phyloP scores from a whole-genome alignment of 208 protist species.

The Wallacemonas sp. region DNA sequence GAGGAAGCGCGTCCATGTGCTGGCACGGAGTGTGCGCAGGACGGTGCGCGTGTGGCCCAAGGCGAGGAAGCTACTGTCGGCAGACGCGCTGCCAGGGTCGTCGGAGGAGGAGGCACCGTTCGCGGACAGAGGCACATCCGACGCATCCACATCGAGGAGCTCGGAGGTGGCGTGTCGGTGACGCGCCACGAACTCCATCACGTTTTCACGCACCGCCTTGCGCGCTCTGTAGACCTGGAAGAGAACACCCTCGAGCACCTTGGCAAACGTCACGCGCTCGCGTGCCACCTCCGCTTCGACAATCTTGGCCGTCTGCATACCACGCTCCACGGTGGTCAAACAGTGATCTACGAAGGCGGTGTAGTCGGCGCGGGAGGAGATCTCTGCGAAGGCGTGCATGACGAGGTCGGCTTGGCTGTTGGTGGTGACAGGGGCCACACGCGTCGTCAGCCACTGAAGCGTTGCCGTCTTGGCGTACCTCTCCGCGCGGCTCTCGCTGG shows the following conservation, averaged over 20 bases:
- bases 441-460: slow-evolving; percentile 50
- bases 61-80: slow-evolving; percentile 30
- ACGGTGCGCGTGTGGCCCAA: slow-evolving; percentile 27
- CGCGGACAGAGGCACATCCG: no score
- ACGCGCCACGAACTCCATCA: slow-evolving; percentile 19
- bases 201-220: slow-evolving; percentile 19
- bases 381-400: slow-evolving; percentile 69
- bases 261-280: slow-evolving; percentile 24
- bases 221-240: slow-evolving; percentile 40
- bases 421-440: slow-evolving; percentile 3
- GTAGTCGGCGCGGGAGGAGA: slow-evolving; percentile 79
- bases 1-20: slow-evolving; percentile 58
- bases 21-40: slow-evolving; percentile 34
- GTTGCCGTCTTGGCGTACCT: slow-evolving; percentile 20
- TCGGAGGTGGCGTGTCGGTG: no score
- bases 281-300: slow-evolving; percentile 29
- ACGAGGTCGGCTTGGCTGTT: slow-evolving; percentile 6
- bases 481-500: slow-evolving; percentile 6
- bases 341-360: slow-evolving; percentile 75
- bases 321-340: slow-evolving; percentile 51
- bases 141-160: no score
- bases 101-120: neutral
- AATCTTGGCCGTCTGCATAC: slow-evolving; percentile 58
- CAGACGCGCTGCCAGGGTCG: slow-evolving; percentile 14
- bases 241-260: slow-evolving; percentile 41